phyloP scores from a whole-genome alignment of 768 basidiomycete genomes.

The Saitozyma sp. region DNA sequence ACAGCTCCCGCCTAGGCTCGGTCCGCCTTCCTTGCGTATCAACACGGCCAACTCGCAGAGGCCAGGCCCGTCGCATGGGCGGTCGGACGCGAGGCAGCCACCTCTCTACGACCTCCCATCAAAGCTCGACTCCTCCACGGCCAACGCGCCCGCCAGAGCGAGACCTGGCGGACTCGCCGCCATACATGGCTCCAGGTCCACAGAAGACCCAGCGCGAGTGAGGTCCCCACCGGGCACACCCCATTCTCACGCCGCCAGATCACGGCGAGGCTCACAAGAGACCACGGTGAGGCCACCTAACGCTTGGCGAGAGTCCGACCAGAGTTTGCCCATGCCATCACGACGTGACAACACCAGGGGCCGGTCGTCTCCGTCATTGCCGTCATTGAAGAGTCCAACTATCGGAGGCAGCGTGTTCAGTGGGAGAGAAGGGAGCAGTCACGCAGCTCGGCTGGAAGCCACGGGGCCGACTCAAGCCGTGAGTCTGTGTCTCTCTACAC shows the following conservation, averaged over 20 bases:
- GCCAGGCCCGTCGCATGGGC: no score
- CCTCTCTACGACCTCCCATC: no score
- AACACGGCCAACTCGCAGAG: no score
- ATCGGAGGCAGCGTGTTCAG: constrained; percentile 9
- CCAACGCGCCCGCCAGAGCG: not conserved
- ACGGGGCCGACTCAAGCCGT: not conserved
- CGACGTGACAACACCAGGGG: not conserved
- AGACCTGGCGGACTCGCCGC: constrained; percentile 13
- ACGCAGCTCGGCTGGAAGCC: not conserved
- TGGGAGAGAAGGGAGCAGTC: constrained; percentile 9
- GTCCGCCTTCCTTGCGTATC: no score
- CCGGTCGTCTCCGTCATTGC: constrained; percentile 1
- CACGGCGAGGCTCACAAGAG: not conserved
- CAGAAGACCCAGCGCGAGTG: no score
- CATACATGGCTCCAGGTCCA: not conserved
- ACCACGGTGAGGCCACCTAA: no score
- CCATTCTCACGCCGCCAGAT: not conserved
- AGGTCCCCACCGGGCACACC: not conserved
- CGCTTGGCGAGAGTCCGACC: no score
- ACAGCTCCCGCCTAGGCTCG: no score
- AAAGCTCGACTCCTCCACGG: not conserved
- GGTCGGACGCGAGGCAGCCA: no score
- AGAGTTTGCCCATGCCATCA: not conserved
- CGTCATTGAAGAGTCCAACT: not conserved
- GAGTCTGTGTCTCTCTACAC: no score